These are phyloP conservation scores for Leishmania braziliensis DNA, from an alignment of 208 protist genomes.

Conservation along the genomic window DNA sequence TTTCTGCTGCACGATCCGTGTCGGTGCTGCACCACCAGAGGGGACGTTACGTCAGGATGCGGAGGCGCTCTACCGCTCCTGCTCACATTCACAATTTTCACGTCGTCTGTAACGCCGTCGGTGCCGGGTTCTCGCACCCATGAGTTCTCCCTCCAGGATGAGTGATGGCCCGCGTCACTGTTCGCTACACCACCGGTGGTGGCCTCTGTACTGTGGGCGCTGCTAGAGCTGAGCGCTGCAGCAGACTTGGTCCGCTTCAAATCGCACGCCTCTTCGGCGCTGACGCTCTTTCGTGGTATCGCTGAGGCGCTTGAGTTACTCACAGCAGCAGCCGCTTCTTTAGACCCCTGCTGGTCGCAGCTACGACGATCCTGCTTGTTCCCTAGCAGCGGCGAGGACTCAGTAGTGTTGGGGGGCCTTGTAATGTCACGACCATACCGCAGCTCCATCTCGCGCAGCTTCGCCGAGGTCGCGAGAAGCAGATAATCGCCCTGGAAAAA, in stretches of 20 bases:
- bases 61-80: no score
- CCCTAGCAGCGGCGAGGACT: background rate
- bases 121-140: background rate
- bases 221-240: slow-evolving; percentile 17
- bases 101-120: slow-evolving; percentile 1
- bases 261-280: slow-evolving; percentile 10
- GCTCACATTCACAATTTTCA: background rate
- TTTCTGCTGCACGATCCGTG: background rate
- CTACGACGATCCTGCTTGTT: background rate
- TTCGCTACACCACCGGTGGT: background rate
- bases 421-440: slow-evolving; percentile 46
- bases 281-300: background rate
- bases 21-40: background rate
- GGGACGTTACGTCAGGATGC: background rate
- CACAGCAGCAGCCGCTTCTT: background rate
- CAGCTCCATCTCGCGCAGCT: slow-evolving; percentile 44
- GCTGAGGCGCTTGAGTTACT: background rate
- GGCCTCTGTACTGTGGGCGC: background rate
- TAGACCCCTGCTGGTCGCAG: background rate
- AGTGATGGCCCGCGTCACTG: background rate
- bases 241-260: slow-evolving; percentile 15
- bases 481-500: slow-evolving; percentile 74
- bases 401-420: slow-evolving; percentile 17
- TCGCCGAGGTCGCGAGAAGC: slow-evolving; percentile 53
- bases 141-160: background rate